A percentile compares a stretch with the other conserved stretches of the same genome.
phyloP scores from a whole-genome alignment of 140 eudicot species.

The Anethum foeniculum region DNA sequence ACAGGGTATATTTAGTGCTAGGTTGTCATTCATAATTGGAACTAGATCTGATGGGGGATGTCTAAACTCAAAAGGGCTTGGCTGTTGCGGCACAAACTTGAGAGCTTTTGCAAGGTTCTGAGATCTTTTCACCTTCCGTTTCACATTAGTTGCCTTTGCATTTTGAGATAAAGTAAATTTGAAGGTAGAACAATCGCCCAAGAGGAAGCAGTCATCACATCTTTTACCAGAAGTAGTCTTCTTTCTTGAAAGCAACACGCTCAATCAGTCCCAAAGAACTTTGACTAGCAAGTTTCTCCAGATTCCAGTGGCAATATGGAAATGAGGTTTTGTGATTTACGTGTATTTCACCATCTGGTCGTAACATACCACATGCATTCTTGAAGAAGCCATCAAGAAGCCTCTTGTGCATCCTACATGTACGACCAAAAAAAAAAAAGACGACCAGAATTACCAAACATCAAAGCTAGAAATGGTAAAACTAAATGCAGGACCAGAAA shows the following conservation, averaged over 20 bases:
- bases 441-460: neutral
- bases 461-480: neutral
- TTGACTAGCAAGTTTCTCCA: constrained; percentile 37
- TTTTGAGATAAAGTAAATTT: constrained; percentile 25
- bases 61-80: constrained; percentile 1
- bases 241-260: constrained; percentile 27
- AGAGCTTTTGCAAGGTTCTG: constrained; percentile 5
- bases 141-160: constrained; percentile 7
- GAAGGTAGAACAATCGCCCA: constrained; percentile 53
- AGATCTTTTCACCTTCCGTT: neutral
- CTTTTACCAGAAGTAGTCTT: constrained; percentile 39
- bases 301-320: constrained; percentile 45
- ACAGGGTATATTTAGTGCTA: neutral
- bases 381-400: constrained; percentile 52
- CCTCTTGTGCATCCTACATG: constrained; percentile 41
- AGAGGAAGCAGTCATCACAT: constrained; percentile 44
- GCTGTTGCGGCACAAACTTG: neutral
- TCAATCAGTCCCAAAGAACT: constrained; percentile 23
- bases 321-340: constrained; percentile 47
- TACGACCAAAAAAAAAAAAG: neutral
- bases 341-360: constrained; percentile 52
- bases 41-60: neutral
- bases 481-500: neutral
- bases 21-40: neutral
- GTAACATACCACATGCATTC: constrained; percentile 44